These are phyloP conservation scores for Epichloe festucae DNA, from an alignment of 2,329 filamentous ascomycete species.

Conservation along the genomic window DNA sequence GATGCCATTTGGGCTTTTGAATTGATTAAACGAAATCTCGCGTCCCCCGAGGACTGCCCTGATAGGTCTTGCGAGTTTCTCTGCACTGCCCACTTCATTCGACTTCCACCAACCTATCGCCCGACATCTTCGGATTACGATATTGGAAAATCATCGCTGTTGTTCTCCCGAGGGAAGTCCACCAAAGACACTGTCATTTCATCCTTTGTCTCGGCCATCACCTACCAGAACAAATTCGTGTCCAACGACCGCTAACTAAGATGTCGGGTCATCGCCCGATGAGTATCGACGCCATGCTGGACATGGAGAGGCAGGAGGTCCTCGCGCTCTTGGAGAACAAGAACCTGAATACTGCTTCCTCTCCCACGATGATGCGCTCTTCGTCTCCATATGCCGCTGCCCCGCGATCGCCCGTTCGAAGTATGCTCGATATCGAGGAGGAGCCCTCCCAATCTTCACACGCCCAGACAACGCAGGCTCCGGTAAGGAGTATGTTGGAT, in stretches of 20 bases:
- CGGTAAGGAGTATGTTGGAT: slow-evolving; percentile 54
- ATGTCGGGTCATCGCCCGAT: slow-evolving; percentile 36
- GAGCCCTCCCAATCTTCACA: slow-evolving; percentile 10
- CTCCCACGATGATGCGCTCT: slow-evolving; percentile 28
- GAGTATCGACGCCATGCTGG: slow-evolving; percentile 65
- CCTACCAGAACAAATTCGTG: neutral
- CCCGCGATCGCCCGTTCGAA: slow-evolving; percentile 54
- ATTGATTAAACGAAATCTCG: slow-evolving; percentile 2
- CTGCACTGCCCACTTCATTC: no score
- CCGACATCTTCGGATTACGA: no score
- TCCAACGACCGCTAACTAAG: slow-evolving; percentile 9
- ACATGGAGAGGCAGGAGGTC: slow-evolving; percentile 65
- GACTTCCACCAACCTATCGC: neutral
- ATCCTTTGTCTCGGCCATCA: neutral
- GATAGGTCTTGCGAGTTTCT: neutral
- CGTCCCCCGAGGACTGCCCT: neutral
- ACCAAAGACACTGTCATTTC: neutral
- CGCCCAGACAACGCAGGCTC: slow-evolving; percentile 30
- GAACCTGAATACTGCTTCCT: slow-evolving; percentile 15
- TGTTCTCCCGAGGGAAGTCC: neutral
- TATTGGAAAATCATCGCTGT: no score
- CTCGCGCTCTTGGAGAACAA: slow-evolving; percentile 52
- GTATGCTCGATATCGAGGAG: slow-evolving; percentile 49
- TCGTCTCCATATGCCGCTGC: slow-evolving; percentile 41
- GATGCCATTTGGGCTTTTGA: slow-evolving; percentile 3